Evolutionary conservation across 768 basidiomycete genomes (phyloP), one percentile per base, ranked within the genome.

Genomic region (Dentipellis sp.): DNA sequence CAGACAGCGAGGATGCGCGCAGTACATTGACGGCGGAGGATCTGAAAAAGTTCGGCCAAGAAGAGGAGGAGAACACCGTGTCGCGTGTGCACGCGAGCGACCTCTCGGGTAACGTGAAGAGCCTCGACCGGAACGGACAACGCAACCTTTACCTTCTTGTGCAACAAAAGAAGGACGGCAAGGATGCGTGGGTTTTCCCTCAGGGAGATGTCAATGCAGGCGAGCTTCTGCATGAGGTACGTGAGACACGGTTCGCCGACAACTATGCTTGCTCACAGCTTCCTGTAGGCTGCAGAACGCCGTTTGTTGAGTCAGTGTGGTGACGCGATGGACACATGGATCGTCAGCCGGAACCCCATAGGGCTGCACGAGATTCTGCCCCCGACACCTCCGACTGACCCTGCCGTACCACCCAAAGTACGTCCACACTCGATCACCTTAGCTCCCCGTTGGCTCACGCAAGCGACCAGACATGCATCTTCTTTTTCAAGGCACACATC

Each of bases 401-500:
- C 54, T 42, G 53, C 50, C n/a, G 16, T 34, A 54, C 7, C 42
- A 34, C 40, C 52, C 0, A 55, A 58, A 65, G 66, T 65, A 56
- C 22, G 61, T 52, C 42, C 38, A 8, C 14, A 11, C 22, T 36
- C 45, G 19, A 22, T 17, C 6, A 10, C 8, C 19, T 34, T n/a
- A 9, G 22, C 14, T 50, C 1, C 34, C 8, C 6, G 8, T 11
- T 16, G 42, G 53, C 53, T 23, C n/a, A 19, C 37, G 45, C 11
- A 8, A 48, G 3, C 10, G 10, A 22, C 22, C 64, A 97, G 94
- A 78, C 74, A 53, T 73, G 79, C 42, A 74, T 88, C 17, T 99
- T 98, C 74, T 91, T 97, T 75, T 89, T 89, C 75, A 97, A 97
- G 68, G 91, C 83, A 17, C 94, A 97, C 66, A 90, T 97, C 53